Evolutionary conservation across 345 rosid genomes (phyloP), one percentile per base, ranked within the genome.

Genomic region (Acer campestre): DNA sequence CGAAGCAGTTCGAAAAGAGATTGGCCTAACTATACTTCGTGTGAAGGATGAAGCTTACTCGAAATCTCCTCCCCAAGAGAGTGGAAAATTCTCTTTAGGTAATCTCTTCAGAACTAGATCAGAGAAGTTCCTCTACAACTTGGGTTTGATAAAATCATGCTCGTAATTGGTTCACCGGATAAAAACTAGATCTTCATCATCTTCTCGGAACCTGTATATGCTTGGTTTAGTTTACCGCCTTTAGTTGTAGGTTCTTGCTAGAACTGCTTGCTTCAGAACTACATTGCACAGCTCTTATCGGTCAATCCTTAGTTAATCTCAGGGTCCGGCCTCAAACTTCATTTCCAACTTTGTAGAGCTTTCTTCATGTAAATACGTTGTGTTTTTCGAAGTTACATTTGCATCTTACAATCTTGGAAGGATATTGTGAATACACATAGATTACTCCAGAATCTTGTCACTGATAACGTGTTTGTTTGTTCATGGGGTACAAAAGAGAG

Each of bases 1-100:
- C 40, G 97, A 96, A 84, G 86, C 98, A 3, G 90, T 96, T 31
- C 87, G 98, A 22, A 78, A 90, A 31, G 92, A 91, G 90, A 90
- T 94, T 59, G 98, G 99, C 66, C 64, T 51, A 20, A 78, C 90
- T 6, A 77, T 94, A 51, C 97, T 96, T 71, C 86, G 73, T 0
- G 97, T 91, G 82, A 90, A 85, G 70, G 97, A 91, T 1, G 90
- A 88, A 1, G 75, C 80, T 17, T 67, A 81, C 66, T 73, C 80
- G 23, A 84, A 80, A 63, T 82, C 90, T 27, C 86, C 86, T 5
- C 61, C 87, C 0, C 81, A 76, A 40, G 95, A 88, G 71, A 81
- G 83, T 3, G 83, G 86, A 42, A 81, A 61, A 67, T 92, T 89
- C 86, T 92, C 97, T 7, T 77, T 92, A 79, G 90, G 97, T 9